These are phyloP conservation scores for Erythrobasidium hasegawianum DNA, from an alignment of 1,284 basidiomycete genomes.

Conservation along the genomic window DNA sequence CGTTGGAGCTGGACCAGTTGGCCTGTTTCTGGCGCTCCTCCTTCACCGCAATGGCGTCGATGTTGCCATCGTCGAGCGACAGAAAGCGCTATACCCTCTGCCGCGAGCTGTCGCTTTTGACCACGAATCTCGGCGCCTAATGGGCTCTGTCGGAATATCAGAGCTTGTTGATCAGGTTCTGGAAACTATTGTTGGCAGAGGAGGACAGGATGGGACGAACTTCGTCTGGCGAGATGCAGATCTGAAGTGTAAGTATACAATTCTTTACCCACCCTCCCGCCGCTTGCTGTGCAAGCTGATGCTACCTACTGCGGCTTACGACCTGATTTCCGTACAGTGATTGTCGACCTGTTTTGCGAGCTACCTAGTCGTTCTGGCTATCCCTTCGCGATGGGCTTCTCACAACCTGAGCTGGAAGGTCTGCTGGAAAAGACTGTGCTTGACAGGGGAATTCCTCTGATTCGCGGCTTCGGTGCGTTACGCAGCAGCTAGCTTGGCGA, in stretches of 20 bases:
- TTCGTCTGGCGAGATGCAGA: conserved; percentile 40
- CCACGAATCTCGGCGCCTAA: conserved; percentile 38
- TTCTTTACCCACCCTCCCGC: no score
- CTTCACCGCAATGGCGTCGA: conserved; percentile 35
- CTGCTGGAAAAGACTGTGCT: conserved; percentile 7
- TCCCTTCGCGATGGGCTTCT: conserved; percentile 35
- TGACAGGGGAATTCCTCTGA: conserved; percentile 11
- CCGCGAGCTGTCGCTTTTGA: conserved; percentile 40
- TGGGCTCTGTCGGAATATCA: conserved; percentile 33
- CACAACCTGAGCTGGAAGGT: conserved; percentile 37
- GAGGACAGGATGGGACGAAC: conserved; percentile 33
- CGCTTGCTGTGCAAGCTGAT: no score
- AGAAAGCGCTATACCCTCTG: conserved; percentile 39
- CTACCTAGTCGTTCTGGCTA: conserved; percentile 37
- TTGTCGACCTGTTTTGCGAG: conserved; percentile 22
- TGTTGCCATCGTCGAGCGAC: conserved; percentile 39
- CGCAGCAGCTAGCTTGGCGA: neutral
- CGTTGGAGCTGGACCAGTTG: conserved; percentile 20
- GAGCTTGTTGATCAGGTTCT: conserved; percentile 19
- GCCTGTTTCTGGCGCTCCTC: conserved; percentile 32
- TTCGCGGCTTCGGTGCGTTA: conserved; percentile 15
- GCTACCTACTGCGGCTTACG: no score
- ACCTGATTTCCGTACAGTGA: neutral
- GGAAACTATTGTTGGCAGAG: conserved; percentile 31
- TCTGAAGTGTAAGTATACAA: conserved; percentile 34